A percentile compares a stretch with the other conserved stretches of the same genome.
These are phyloP conservation scores for Xylaria sp. DNA, from an alignment of 2,329 filamentous ascomycete genomes.

Conservation along the genomic window DNA sequence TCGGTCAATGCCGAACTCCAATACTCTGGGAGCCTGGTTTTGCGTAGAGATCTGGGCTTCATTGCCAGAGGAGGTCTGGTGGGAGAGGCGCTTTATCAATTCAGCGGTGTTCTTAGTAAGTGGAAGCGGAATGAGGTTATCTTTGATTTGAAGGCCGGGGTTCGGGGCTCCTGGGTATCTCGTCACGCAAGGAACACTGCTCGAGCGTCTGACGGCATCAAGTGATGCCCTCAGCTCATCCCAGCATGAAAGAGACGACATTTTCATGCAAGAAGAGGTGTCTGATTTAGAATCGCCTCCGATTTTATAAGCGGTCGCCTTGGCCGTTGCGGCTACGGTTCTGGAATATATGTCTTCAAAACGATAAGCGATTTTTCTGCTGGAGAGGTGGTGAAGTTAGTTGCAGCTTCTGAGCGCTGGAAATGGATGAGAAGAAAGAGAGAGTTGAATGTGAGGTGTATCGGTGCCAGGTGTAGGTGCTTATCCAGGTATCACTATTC, in stretches of 20 bases:
- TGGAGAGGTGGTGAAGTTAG: neutral
- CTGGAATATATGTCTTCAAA: no score
- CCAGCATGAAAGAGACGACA: slow-evolving; percentile 1
- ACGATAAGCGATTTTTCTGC: neutral
- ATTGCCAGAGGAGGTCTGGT: neutral
- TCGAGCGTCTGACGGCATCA: neutral
- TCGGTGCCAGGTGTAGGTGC: neutral
- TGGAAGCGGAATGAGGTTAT: neutral
- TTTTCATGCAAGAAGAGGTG: neutral
- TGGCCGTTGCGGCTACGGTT: neutral
- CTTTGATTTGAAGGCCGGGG: neutral
- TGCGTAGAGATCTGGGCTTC: neutral
- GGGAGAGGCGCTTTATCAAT: neutral
- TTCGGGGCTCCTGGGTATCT: neutral
- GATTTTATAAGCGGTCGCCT: neutral
- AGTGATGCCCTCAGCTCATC: slow-evolving; percentile 8
- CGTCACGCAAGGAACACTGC: neutral
- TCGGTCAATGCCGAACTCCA: neutral
- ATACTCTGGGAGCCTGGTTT: neutral
- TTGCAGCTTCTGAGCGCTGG: neutral
- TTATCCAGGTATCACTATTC: no score
- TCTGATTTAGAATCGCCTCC: neutral
- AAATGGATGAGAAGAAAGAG: neutral
- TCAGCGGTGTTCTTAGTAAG: neutral
- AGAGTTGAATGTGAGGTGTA: neutral